These are phyloP conservation scores for Bondarzewia mesenterica DNA, from an alignment of 1,284 basidiomycete genomes.

Conservation along the genomic window DNA sequence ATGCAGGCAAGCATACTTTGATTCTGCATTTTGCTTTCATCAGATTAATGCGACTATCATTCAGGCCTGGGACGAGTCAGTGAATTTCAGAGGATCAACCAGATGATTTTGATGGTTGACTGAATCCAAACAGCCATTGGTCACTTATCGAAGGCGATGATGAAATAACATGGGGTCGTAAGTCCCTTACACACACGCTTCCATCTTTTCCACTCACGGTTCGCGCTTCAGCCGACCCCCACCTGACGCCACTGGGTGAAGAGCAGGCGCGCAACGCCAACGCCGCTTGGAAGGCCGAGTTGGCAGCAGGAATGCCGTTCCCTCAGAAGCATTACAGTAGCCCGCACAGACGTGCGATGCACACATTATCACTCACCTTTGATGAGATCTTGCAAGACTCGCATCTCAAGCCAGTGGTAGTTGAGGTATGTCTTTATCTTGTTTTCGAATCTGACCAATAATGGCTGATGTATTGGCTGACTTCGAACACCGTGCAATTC, in stretches of 20 bases:
- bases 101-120: neutral
- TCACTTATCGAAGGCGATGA: slow-evolving; percentile 64
- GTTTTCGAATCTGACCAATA: neutral
- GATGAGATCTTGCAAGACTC: slow-evolving; percentile 21
- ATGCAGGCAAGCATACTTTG: slow-evolving; percentile 29
- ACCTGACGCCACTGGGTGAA: slow-evolving; percentile 60
- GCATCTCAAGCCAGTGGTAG: slow-evolving; percentile 15
- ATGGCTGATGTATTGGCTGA: no score
- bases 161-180: slow-evolving; percentile 73
- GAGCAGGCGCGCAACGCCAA: slow-evolving; percentile 53
- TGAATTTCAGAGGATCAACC: slow-evolving; percentile 1
- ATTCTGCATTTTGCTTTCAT: no score
- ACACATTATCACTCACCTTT: slow-evolving; percentile 64
- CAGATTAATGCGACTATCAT: no score
- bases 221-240: slow-evolving; percentile 57
- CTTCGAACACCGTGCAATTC: no score
- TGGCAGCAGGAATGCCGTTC: slow-evolving; percentile 42
- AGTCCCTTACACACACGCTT: no score
- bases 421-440: slow-evolving; percentile 19
- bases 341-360: slow-evolving; percentile 66
- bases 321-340: slow-evolving; percentile 62
- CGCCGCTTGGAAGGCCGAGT: slow-evolving; percentile 52
- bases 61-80: slow-evolving; percentile 51
- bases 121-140: slow-evolving; percentile 45
- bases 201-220: slow-evolving; percentile 3